These are phyloP conservation scores for Aspergillus caelatus DNA, from an alignment of 2,329 filamentous ascomycete species.

Conservation along the genomic window DNA sequence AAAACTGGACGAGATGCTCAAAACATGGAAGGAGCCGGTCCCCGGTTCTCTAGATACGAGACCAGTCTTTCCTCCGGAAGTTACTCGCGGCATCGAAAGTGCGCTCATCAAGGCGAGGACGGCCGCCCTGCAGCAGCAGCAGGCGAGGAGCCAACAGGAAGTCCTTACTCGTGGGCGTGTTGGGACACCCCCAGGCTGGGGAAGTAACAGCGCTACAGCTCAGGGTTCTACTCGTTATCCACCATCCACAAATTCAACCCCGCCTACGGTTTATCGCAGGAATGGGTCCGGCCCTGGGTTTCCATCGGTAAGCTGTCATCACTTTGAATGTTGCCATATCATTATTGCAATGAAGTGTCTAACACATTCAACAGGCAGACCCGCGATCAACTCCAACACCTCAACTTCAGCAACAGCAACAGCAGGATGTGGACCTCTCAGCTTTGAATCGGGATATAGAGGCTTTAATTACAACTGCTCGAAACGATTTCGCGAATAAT, in stretches of 20 bases:
- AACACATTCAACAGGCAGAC: slow-evolving; percentile 20
- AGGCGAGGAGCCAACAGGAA: slow-evolving; percentile 59
- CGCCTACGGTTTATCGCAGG: slow-evolving; percentile 29
- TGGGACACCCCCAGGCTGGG: slow-evolving; percentile 63
- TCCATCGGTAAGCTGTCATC: slow-evolving; percentile 22
- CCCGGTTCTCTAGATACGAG: slow-evolving; percentile 90
- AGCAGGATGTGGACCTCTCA: slow-evolving; percentile 59
- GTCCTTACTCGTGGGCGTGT: slow-evolving; percentile 55
- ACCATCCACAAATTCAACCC: slow-evolving; percentile 27
- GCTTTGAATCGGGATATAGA: slow-evolving; percentile 82
- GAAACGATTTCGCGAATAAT: slow-evolving; percentile 73
- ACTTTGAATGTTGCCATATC: not conserved
- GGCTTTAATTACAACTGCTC: slow-evolving; percentile 72
- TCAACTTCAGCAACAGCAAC: slow-evolving; percentile 38
- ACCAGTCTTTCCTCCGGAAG: slow-evolving; percentile 85
- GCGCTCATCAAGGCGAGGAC: slow-evolving; percentile 82
- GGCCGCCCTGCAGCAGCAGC: slow-evolving; percentile 53
- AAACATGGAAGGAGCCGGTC: slow-evolving; percentile 97
- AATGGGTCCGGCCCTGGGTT: slow-evolving; percentile 35
- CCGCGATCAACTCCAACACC: slow-evolving; percentile 29
- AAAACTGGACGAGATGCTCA: slow-evolving; percentile 96
- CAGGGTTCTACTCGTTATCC: slow-evolving; percentile 48
- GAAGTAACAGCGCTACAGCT: slow-evolving; percentile 74
- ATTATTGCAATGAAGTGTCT: not conserved
- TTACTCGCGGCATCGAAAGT: slow-evolving; percentile 89